Evolutionary conservation across 495 filamentous ascomycete genomes (phyloP), one percentile per base, ranked within the genome.

Genomic region (Aspergillus funiculosus): DNA sequence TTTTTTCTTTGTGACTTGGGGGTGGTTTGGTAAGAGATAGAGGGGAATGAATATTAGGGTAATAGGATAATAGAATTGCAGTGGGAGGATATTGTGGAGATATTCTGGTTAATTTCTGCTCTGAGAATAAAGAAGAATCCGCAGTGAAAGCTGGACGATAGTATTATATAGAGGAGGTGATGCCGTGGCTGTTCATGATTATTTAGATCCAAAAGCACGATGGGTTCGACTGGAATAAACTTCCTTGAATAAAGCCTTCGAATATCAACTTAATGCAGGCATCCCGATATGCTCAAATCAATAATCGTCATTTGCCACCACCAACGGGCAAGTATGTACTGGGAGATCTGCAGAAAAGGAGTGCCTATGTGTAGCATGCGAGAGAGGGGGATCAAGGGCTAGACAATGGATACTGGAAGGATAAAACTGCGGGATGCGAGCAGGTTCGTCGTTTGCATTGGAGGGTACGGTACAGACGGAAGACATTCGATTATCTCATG

Each of bases 1-100:
- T 69, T 19, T 20, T 58, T 34, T 8, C 8, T 38, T 15, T 20
- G 14, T 25, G n/a, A 8, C n/a, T 28, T 7, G 15, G 8, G 25
- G 17, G 5, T 3, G 4, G 21, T 26, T 29, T 43, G 39, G 24
- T 5, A 27, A 15, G 2, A 7, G 5, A 25, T 5, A n/a, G 19
- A 32, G 18, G 14, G 25, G 22, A 17, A 14, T 18, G 18, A 17
- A 15, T 5, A 14, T 1, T 25, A 20, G 11, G 31, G n/a, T n/a
- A 22, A 10, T 10, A 6, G 18, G 25, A 25, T 15, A 15, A 34
- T 34, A 7, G 30, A 34, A 15, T 34, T n/a, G n/a, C n/a, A n/a
- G n/a, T n/a, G n/a, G n/a, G n/a, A n/a, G n/a, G n/a, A n/a, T n/a
- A n/a, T n/a, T n/a, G n/a, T n/a, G n/a, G n/a, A n/a, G n/a, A n/a